Evolutionary conservation across 2,329 filamentous ascomycete species (phyloP).

Genomic region (Trichoderma polysporum): DNA sequence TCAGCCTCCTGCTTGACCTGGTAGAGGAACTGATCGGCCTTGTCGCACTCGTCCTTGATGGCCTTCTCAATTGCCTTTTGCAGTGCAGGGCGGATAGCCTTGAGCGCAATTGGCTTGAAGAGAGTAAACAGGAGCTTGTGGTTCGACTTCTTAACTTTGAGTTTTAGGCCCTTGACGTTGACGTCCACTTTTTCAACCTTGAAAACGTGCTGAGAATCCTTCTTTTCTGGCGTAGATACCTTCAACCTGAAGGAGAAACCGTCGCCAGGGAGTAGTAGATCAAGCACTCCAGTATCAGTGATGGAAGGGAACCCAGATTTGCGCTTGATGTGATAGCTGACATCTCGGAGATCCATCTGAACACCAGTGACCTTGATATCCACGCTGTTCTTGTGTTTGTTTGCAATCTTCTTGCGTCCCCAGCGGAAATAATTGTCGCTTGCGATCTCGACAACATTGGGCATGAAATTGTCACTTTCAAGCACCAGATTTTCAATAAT

Average conservation of each 20-base stretch:
- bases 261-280: constrained; percentile 81
- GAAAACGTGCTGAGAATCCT: constrained; percentile 81
- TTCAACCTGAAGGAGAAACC: constrained; percentile 92
- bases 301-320: constrained; percentile 91
- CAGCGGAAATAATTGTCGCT: constrained; percentile 94
- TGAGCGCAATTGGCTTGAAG: constrained; percentile 84
- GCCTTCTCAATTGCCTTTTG: constrained; percentile 87
- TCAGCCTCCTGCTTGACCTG: constrained; percentile 82
- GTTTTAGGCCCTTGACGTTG: constrained; percentile 74
- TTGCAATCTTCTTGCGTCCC: constrained; percentile 84
- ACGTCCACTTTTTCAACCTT: constrained; percentile 89
- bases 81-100: constrained; percentile 77
- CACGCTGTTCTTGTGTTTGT: constrained; percentile 75
- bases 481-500: constrained; percentile 93
- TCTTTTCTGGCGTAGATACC: constrained; percentile 75
- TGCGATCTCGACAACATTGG: constrained; percentile 83
- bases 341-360: constrained; percentile 87
- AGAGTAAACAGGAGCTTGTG: constrained; percentile 88
- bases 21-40: constrained; percentile 71
- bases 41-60: constrained; percentile 77
- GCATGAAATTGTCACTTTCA: constrained; percentile 95
- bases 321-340: constrained; percentile 92
- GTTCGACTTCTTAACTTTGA: constrained; percentile 92
- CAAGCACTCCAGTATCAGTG: constrained; percentile 83
- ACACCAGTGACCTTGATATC: constrained; percentile 86